These are phyloP conservation scores for Beauveria pseudobassiana DNA, from an alignment of 2,329 filamentous ascomycete genomes.

Conservation along the genomic window DNA sequence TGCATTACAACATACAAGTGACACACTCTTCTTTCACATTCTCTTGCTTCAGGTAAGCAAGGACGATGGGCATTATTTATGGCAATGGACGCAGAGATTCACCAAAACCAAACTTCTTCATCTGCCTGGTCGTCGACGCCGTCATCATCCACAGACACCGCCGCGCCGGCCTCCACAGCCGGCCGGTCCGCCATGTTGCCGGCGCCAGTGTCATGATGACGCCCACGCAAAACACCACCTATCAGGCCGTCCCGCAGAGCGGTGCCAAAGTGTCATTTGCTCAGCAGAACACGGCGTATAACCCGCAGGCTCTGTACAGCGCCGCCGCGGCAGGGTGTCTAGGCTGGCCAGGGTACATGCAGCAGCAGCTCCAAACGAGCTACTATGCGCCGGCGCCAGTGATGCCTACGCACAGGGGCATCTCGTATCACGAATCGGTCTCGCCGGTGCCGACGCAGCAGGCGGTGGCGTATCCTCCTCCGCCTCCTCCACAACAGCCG, in stretches of 20 bases:
- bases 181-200: slow-evolving; percentile 17
- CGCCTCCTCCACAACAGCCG: slow-evolving; percentile 2
- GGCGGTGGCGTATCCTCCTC: not conserved
- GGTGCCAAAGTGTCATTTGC: slow-evolving; percentile 6
- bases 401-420: not conserved
- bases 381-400: not conserved
- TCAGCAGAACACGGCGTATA: slow-evolving; percentile 16
- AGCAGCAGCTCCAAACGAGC: slow-evolving; percentile 9
- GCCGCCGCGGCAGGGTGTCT: slow-evolving; percentile 12
- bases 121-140: slow-evolving; percentile 33
- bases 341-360: not conserved
- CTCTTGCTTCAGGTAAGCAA: not conserved
- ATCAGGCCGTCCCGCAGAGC: slow-evolving; percentile 14
- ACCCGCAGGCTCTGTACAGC: slow-evolving; percentile 11
- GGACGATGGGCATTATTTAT: too few relatives aligned
- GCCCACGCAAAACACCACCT: slow-evolving; percentile 9
- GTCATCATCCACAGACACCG: slow-evolving; percentile 37
- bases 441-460: not conserved
- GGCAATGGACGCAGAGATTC: not conserved
- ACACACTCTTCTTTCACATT: too few relatives aligned
- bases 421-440: not conserved
- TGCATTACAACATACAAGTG: too few relatives aligned
- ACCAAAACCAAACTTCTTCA: slow-evolving; percentile 22
- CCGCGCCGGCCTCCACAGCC: slow-evolving; percentile 32
- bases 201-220: not conserved